These are phyloP conservation scores for Dysphania ambrosioides DNA, from an alignment of 148 eudicot genomes.

Conservation along the genomic window DNA sequence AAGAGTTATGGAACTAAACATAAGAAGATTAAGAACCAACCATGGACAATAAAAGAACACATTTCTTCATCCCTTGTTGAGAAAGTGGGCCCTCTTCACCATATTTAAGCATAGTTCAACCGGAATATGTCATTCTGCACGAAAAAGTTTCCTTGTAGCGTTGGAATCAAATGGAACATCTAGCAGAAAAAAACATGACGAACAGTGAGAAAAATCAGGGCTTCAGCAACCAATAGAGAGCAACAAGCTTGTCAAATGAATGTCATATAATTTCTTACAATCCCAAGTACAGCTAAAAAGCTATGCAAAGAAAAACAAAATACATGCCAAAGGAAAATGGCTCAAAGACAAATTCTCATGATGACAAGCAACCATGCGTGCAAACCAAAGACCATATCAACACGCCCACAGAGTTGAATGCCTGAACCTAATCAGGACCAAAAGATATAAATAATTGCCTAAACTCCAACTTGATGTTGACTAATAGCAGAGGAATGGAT, in stretches of 20 bases:
- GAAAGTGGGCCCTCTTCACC: background rate
- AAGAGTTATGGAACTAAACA: slow-evolving; percentile 19
- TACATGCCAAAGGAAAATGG: no score
- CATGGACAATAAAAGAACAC: slow-evolving; percentile 11
- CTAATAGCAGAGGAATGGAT: no score
- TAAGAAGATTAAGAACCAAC: background rate
- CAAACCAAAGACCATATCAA: no score
- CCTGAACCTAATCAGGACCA: no score
- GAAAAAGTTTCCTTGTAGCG: slow-evolving; percentile 51
- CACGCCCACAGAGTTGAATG: no score
- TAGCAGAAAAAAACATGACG: slow-evolving; percentile 6
- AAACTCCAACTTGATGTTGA: no score
- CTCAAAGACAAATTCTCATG: background rate
- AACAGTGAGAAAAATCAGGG: background rate
- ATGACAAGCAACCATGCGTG: no score
- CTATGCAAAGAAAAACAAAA: no score
- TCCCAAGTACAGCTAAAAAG: background rate
- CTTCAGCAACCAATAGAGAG: background rate
- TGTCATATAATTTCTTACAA: background rate
- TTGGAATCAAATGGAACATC: slow-evolving; percentile 54
- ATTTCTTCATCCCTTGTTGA: slow-evolving; percentile 11
- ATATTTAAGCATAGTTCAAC: slow-evolving; percentile 19
- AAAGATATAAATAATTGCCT: no score
- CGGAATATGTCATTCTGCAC: slow-evolving; percentile 54
- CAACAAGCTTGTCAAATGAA: background rate